Evolutionary conservation across 1,284 basidiomycete species (phyloP), one percentile per base, ranked within the genome.

Genomic region (Heliocybe sulcata): DNA sequence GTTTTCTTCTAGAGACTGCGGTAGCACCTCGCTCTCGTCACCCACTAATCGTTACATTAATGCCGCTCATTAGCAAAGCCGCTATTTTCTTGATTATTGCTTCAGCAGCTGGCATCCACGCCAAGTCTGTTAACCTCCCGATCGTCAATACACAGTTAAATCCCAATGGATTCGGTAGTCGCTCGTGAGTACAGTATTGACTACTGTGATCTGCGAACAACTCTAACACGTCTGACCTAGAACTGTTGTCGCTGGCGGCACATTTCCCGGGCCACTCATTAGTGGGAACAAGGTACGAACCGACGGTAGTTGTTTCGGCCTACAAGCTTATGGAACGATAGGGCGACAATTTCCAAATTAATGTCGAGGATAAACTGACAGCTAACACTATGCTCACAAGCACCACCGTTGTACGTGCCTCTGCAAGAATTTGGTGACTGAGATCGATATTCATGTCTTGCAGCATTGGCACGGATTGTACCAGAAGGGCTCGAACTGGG

Each of bases 391-490:
- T 72, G 69, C 55, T 66, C 25, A 64, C 67, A 54, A 60, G 61
- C 12, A 72, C 72, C 14, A 66, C 69, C 27, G 69, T 74, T 49
- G 71, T 69, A 48, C 55, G 68, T 53, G 19, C 19, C 16, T 20
- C 22, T 2, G n/a, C 45, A 23, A 2, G 31, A 35, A 4, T 20
- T 4, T 29, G 14, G 2, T 23, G 11, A 8, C 25, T 16, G 2
- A 20, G 8, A 8, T 23, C 31, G 26, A 33, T 51, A 11, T 45
- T 23, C 3, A 8, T 52, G 4, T 42, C 38, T 31, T 54, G 14
- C 49, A 72, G 71, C 72, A 74, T 56, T 73, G 73, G 72, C 71
- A 72, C 31, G 70, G 70, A 1, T 38, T 73, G 35, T 67, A 66
- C 50, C 72, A 64, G 64, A 61, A 56, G 52, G 64, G 62, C 56